Conservation (phyloP, 345 rosid genomes). For the Chamaenerion angustifolium region DNA sequence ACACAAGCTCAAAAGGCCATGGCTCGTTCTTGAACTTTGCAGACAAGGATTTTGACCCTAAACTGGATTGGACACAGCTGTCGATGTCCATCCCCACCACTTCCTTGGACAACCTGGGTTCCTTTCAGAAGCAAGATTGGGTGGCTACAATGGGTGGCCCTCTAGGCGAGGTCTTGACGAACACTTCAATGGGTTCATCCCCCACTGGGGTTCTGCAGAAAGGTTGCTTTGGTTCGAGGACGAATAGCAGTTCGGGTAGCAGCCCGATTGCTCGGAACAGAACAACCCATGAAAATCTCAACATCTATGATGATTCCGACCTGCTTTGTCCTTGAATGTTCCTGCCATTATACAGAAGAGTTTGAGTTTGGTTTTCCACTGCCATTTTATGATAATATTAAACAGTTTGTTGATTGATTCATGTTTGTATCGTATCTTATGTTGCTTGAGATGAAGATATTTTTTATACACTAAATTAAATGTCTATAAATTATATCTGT, state of each 20-base stretch:
- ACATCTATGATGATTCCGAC: not conserved
- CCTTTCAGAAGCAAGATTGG: conserved; percentile 11
- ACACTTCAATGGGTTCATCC: conserved; percentile 40
- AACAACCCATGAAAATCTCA: conserved; percentile 15
- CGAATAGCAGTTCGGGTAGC: conserved; percentile 78
- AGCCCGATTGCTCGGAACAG: conserved; percentile 42
- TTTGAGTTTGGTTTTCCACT: too few relatives aligned
- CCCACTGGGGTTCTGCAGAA: conserved; percentile 74
- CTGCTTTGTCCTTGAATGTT: too few relatives aligned
- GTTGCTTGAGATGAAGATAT: too few relatives aligned
- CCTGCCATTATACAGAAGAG: too few relatives aligned
- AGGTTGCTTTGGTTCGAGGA: conserved; percentile 42
- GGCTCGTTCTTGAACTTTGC: not conserved
- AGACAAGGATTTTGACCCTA: not conserved
- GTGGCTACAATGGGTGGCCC: conserved; percentile 57
- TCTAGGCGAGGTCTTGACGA: conserved; percentile 53
- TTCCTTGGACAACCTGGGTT: conserved; percentile 6
- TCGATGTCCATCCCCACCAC: conserved; percentile 28
- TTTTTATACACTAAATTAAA: too few relatives aligned
- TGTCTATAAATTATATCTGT: too few relatives aligned
- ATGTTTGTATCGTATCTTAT: too few relatives aligned
- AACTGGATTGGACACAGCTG: conserved; percentile 42
- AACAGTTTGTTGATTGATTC: too few relatives aligned
- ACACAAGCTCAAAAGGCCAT: conserved; percentile 11
- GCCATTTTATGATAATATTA: too few relatives aligned